phyloP scores from a whole-genome alignment of 202 grass and related monocot species.

The Setaria italica region DNA sequence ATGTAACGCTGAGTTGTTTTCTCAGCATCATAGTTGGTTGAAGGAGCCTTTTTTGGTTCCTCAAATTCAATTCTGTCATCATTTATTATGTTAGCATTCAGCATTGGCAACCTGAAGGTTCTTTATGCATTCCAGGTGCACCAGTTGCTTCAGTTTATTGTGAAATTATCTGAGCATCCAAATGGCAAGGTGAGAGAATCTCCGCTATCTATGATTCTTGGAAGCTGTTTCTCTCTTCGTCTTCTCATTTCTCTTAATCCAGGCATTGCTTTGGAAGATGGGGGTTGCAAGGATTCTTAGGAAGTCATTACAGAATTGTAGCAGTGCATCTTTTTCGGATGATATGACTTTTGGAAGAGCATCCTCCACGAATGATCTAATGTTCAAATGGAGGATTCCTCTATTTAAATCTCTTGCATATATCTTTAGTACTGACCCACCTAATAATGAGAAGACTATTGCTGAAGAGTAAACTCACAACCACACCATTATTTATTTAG shows the following conservation, averaged over 20 bases:
- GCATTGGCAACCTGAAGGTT: conserved; percentile 48
- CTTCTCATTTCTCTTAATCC: conserved; percentile 49
- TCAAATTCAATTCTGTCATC: conserved; percentile 20
- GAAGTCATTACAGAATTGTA: conserved; percentile 70
- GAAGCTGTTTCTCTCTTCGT: conserved; percentile 39
- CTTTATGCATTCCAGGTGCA: conserved; percentile 65
- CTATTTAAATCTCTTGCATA: conserved; percentile 74
- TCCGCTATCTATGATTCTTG: conserved; percentile 27
- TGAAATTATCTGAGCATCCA: conserved; percentile 84
- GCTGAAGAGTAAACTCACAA: conserved; percentile 60
- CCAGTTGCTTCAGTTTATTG: conserved; percentile 90
- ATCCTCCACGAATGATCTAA: conserved; percentile 45
- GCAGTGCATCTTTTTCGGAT: conserved; percentile 38
- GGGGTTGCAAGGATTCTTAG: conserved; percentile 62
- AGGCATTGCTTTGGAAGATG: conserved; percentile 85
- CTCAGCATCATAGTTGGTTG: conserved; percentile 17
- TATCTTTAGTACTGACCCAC: conserved; percentile 61
- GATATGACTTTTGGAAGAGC: conserved; percentile 51
- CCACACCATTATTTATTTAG: conserved; percentile 31
- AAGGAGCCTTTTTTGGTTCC: neutral
- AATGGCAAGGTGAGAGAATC: conserved; percentile 72
- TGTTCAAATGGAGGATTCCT: conserved; percentile 74
- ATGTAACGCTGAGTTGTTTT: neutral
- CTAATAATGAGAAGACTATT: conserved; percentile 44
- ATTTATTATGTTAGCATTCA: conserved; percentile 28